Base-by-base conservation (phyloP, 108 stramenopile genomes). In the Halocafeteria seosinensis region DNA sequence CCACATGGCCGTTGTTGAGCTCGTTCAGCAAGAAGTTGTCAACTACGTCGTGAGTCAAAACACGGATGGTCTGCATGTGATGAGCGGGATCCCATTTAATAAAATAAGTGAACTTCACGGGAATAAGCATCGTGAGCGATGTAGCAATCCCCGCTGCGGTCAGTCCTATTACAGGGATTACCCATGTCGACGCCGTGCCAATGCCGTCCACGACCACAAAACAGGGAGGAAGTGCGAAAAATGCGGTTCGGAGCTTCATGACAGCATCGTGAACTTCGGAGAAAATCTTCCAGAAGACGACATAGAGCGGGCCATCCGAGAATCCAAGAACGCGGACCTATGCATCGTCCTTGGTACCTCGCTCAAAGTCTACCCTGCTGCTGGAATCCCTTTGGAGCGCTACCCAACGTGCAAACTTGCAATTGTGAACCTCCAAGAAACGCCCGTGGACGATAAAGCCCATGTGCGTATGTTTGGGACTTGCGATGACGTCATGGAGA, bases 321-420 rank as follows among this genome's bases (percentile, higher is more conserved):
- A 62, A 12, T 6, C 12, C 21, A 42, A 68, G 37, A 4, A 24
- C 3, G 67, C 67, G 11, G 67, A 68, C 21, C 11, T 68, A 13
- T 68, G 67, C 67, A 8, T 68, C 8, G 34, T 17, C 34, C 13
- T 68, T 29, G 67, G 67, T 13, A 62, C 67, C 4, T 61, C 59
- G 3, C 42, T 68, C 9, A 8, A 24, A 23, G 67, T 68, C 24
- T 33, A 61, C 17, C 67, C 67, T n/a, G 67, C 67, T 2, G 55
- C 50, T 51, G 37, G 34, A 35, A 17, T 62, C 17, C 67, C 67
- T 9, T 12, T 27, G 27, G 57, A 33, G 21, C 8, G 11, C 8
- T n/a, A n/a, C n/a, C 8, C 53, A 8, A 21, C 57, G 1, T 21
- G 21, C 2, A 52, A 55, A 17, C 60, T 68, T 13, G 60, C 63